A percentile compares a stretch with the other conserved stretches of the same genome.
These are phyloP conservation scores for Xylaria sp. DNA, from an alignment of 2,329 filamentous ascomycete genomes.

Conservation along the genomic window DNA sequence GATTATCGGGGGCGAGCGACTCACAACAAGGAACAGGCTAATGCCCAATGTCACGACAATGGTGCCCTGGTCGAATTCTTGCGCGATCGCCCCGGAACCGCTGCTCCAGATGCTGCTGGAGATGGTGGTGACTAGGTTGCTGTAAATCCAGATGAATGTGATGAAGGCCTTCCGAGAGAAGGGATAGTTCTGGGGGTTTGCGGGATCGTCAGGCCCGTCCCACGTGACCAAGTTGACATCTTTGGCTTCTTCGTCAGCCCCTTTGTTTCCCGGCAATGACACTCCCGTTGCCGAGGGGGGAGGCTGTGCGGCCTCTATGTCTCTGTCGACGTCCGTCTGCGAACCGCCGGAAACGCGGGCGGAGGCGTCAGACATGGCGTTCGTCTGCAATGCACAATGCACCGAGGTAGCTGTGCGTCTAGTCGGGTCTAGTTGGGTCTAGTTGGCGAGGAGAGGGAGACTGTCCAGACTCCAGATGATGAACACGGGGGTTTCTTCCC, in stretches of 20 bases:
- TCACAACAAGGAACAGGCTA: slow-evolving; percentile 26
- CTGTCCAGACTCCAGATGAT: too few species aligned
- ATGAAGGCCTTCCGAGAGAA: slow-evolving; percentile 16
- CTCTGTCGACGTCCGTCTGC: slow-evolving; percentile 7
- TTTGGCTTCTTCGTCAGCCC: not conserved
- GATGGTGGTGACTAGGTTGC: slow-evolving; percentile 22
- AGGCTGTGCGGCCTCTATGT: too few species aligned
- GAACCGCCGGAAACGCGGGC: too few species aligned
- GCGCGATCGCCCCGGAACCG: slow-evolving; percentile 6
- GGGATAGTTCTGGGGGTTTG: slow-evolving; percentile 27
- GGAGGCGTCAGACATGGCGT: too few species aligned
- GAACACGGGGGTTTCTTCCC: too few species aligned
- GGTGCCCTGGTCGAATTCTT: slow-evolving; percentile 15
- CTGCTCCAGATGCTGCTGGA: slow-evolving; percentile 29
- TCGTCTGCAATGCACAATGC: too few species aligned
- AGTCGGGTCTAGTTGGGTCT: too few species aligned
- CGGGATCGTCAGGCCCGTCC: slow-evolving; percentile 25
- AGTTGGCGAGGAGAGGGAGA: too few species aligned
- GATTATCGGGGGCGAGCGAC: not conserved
- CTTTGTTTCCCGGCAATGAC: too few species aligned
- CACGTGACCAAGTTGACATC: slow-evolving; percentile 23
- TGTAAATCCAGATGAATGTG: slow-evolving; percentile 25
- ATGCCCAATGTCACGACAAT: slow-evolving; percentile 25
- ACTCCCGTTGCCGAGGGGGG: too few species aligned
- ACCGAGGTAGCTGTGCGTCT: too few species aligned